Evolutionary conservation across 2,329 filamentous ascomycete species (phyloP).

Genomic region (Macrophomina phaseolina): DNA sequence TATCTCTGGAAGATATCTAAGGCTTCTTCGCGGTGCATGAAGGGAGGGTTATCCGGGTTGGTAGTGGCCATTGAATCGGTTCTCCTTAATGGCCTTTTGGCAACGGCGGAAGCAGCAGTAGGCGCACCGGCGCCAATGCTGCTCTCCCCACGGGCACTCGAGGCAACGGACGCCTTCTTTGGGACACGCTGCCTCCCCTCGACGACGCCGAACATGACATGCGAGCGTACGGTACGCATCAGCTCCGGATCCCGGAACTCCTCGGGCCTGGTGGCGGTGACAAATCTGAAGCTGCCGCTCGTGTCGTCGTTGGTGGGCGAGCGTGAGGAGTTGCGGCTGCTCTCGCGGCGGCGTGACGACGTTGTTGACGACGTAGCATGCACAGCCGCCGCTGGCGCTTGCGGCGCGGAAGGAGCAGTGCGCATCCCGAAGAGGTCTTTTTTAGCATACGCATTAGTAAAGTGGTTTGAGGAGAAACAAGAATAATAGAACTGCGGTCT

Average conservation of each 20-base stretch:
- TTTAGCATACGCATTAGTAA: background rate
- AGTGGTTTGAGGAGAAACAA: background rate
- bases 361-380: background rate
- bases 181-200: conserved; percentile 32
- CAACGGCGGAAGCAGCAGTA: background rate
- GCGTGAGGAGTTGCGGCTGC: conserved; percentile 18
- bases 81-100: background rate
- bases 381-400: background rate
- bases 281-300: conserved; percentile 36
- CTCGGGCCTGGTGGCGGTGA: conserved; percentile 40
- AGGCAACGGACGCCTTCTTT: background rate
- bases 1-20: conserved; percentile 23
- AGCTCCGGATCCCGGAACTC: conserved; percentile 40
- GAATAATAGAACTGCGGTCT: too few relatives aligned
- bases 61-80: background rate
- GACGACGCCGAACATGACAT: conserved; percentile 43
- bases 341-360: background rate
- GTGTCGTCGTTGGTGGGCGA: conserved; percentile 18
- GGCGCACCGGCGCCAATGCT: background rate
- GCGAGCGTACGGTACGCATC: conserved; percentile 43
- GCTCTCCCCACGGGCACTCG: conserved; percentile 11
- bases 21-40: conserved; percentile 13
- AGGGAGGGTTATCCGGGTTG: conserved; percentile 21
- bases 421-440: conserved; percentile 10
- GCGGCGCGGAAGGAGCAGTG: conserved; percentile 22